Base-by-base conservation (phyloP, 495 filamentous ascomycete species). In the Penicillium soppii region DNA sequence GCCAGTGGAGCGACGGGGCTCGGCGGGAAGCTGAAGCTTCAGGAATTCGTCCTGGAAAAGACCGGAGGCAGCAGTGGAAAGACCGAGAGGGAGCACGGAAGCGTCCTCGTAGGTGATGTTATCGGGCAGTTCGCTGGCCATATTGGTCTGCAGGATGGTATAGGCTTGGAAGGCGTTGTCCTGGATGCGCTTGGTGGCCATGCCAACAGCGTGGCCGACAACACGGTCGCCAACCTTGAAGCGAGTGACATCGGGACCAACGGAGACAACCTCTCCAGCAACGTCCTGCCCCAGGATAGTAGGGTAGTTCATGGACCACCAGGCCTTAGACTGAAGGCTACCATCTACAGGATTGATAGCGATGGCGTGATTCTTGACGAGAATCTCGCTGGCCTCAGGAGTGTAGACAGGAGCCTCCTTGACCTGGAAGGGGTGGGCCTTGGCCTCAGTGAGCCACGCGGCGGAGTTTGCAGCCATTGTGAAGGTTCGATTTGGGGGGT, bases 281-380 rank as follows among this genome's bases (percentile, higher is more conserved):
- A 79, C 63, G 54, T 87, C 83, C 41, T 51, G 50, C 17, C 82
- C 82, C 5, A 82, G 56, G 38, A 81, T 63, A 25, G 54, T 52
- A 1, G 80, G 81, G 46, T 74, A 82, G 2, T 61, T 61, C 1
- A 52, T 33, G 5, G 10, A 12, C 5, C 10, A 32, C 5, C 29
- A 12, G 13, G 5, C 29, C 5, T 32, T 5, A 12, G 29, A 32
- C 29, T 32, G 29, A 32, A 32, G 5, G 3, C 10, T 32, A 5
- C 29, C 5, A 12, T 32, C 29, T 3, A 32, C 29, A 12, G 42
- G 67, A 43, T 73, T 73, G 17, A 73, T 48, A 16, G 64, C 69
- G 5, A 70, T 50, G 15, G 63, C 65, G 10, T 40, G 19, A 38
- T 70, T 65, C 52, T 62, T 63, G 22, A 67, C 39, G 7, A 70